Base-by-base conservation (phyloP, 805 yeast species). In the Lachancea thermotolerans region DNA sequence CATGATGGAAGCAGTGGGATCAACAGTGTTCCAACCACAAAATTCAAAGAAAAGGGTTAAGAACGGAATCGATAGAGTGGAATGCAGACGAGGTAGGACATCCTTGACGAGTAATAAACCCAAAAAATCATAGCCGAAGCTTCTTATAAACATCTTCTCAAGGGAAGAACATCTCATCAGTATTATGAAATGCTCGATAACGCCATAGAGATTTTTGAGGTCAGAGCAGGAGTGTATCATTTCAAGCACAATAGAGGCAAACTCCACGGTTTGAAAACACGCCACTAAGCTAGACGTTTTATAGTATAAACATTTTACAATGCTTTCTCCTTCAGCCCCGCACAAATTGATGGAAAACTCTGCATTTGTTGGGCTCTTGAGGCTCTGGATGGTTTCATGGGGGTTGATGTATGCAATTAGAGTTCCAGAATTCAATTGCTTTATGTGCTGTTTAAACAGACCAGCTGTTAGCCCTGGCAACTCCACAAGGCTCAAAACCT, bases 1-100 rank as follows among this genome's bases (percentile, higher is more conserved):
- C 1, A 87, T 67, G 2, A 81, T 58, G 0, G 91, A 81, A 7
- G 78, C 78, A 30, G 67, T 62, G 0, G 84, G 78, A 31, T 74
- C 65, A 1, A 55, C 47, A 31, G 67, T 68, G 50, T 79, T 70
- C 59, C 77, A 81, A 0, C 93, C 95, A 37, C 75, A 70, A 56
- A 70, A 75, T 4, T 59, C 65, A 7, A 82, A 57, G 16, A 84
- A 62, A 2, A 71, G 45, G 42, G 75, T 75, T 11, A 83, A 55
- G 2, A 80, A 62, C 15, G 70, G 71, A n/a, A 75, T 50, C 5
- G 64, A 55, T 2, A 74, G 52, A 7, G 57, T 51, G 21, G 51
- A 31, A 25, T 53, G 49, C 41, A 60, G 44, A 44, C 62, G 34
- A 4, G 37, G 43, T 3, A 39, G 31, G 10, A 51, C 50, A 21